These are phyloP conservation scores for Centaurea solstitialis DNA, from an alignment of 129 eudicot genomes.

Conservation along the genomic window DNA sequence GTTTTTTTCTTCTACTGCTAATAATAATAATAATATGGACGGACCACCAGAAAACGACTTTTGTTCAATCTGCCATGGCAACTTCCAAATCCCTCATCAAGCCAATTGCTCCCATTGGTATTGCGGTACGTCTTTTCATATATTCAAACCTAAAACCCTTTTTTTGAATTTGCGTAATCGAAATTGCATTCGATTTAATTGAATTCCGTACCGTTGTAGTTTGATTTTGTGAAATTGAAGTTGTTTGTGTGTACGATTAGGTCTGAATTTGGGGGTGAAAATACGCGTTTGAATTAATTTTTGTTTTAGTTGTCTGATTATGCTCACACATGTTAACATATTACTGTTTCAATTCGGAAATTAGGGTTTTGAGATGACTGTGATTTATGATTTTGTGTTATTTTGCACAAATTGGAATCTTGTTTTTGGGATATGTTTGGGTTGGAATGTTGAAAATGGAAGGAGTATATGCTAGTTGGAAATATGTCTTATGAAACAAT, in stretches of 20 bases:
- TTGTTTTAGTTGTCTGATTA: not conserved
- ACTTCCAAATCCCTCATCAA: slow-evolving; percentile 78
- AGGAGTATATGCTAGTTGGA: slow-evolving; percentile 5
- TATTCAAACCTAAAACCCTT: not conserved
- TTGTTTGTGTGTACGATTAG: not conserved
- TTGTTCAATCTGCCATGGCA: slow-evolving; percentile 84
- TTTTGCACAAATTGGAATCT: not conserved
- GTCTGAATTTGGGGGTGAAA: not conserved
- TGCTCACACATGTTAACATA: not conserved
- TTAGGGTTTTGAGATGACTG: slow-evolving; percentile 18
- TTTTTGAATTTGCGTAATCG: not conserved
- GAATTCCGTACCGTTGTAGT: not conserved
- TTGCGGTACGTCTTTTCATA: slow-evolving; percentile 67
- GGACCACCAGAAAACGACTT: slow-evolving; percentile 75
- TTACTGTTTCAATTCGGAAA: not conserved
- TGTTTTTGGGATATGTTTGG: not conserved
- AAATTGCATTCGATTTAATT: not conserved
- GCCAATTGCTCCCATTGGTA: slow-evolving; percentile 99
- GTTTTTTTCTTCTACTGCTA: not conserved
- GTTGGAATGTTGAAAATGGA: not conserved
- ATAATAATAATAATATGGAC: slow-evolving; percentile 49
- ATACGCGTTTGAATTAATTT: not conserved
- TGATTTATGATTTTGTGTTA: slow-evolving; percentile 5
- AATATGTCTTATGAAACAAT: not conserved
- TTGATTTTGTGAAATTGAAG: not conserved